Conservation (phyloP, 2,329 filamentous ascomycete species). For the Escovopsis sp. region DNA sequence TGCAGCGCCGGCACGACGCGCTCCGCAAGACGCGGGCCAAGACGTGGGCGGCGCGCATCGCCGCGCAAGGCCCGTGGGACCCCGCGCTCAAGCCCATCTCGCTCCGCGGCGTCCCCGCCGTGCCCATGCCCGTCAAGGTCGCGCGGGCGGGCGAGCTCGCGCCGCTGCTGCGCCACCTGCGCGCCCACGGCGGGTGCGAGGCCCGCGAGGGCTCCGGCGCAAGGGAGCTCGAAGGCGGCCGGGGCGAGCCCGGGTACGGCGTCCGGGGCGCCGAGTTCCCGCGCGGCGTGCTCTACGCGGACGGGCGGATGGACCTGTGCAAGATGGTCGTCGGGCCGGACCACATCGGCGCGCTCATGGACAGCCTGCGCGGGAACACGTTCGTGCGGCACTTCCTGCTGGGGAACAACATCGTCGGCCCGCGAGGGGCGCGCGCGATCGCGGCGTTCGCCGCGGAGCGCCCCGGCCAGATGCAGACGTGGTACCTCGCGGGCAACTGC, state of each 20-base stretch:
- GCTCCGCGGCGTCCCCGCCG: conserved; percentile 15
- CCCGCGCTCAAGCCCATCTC: conserved; percentile 16
- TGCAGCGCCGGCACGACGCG: conserved; percentile 22
- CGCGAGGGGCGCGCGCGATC: conserved; percentile 30
- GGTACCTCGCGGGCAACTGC: conserved; percentile 41
- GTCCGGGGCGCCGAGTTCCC: conserved; percentile 22
- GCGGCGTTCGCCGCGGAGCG: conserved; percentile 29
- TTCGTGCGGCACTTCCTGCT: conserved; percentile 37
- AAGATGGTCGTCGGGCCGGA: conserved; percentile 39
- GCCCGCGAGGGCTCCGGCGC: conserved; percentile 12
- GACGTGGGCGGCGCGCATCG: conserved; percentile 19
- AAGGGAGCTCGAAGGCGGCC: conserved; percentile 18
- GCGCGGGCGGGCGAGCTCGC: conserved; percentile 17
- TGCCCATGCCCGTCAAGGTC: conserved; percentile 21
- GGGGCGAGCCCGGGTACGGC: conserved; percentile 23
- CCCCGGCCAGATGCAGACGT: conserved; percentile 35
- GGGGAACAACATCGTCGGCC: conserved; percentile 40
- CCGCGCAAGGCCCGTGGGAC: conserved; percentile 21
- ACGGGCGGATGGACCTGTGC: conserved; percentile 39
- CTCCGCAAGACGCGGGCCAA: conserved; percentile 18
- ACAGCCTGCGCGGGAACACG: conserved; percentile 29
- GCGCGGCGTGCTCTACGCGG: conserved; percentile 31
- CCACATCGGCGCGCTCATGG: conserved; percentile 34
- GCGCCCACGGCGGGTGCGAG: conserved; percentile 12
- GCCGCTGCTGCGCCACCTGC: conserved; percentile 20